A percentile compares a stretch with the other conserved stretches of the same genome.
Evolutionary conservation across 2,329 filamentous ascomycete species (phyloP).

Genomic region (Stagonosporopsis tanaceti): DNA sequence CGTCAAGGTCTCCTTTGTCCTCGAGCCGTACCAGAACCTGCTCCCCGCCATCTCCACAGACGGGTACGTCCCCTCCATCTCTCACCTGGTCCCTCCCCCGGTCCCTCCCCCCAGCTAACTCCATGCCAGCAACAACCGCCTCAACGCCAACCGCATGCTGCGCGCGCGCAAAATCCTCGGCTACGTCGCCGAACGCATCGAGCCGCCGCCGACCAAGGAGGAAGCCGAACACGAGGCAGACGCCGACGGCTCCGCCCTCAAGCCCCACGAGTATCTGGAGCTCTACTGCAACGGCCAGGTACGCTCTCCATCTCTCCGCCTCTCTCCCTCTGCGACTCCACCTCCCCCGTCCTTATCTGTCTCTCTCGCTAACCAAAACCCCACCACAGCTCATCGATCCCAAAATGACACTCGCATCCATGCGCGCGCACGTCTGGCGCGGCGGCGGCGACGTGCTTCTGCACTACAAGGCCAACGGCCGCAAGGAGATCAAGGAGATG

Average conservation of each 20-base stretch:
- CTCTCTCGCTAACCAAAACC: too few relatives aligned
- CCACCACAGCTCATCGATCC: constrained; percentile 67
- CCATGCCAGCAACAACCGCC: constrained; percentile 73
- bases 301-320: constrained; percentile 12
- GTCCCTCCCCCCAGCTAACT: constrained; percentile 13
- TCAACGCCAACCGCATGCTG: constrained; percentile 97
- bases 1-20: constrained; percentile 92
- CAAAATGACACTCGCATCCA: constrained; percentile 91
- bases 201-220: constrained; percentile 67
- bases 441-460: constrained; percentile 91
- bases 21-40: constrained; percentile 79
- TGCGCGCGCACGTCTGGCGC: constrained; percentile 92
- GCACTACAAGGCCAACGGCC: constrained; percentile 91
- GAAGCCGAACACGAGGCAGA: constrained; percentile 57
- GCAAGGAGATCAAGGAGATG: constrained; percentile 64
- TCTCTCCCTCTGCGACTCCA: too few relatives aligned
- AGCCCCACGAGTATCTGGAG: constrained; percentile 92
- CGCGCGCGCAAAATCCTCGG: constrained; percentile 92
- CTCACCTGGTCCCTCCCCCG: too few relatives aligned
- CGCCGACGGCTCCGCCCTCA: constrained; percentile 56
- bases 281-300: constrained; percentile 94
- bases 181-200: constrained; percentile 92
- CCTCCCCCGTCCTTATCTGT: too few relatives aligned
- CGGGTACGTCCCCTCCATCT: constrained; percentile 57
- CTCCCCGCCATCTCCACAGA: constrained; percentile 80